These are phyloP conservation scores for Graphilbum fragrans DNA, from an alignment of 2,329 filamentous ascomycete species.

Conservation along the genomic window DNA sequence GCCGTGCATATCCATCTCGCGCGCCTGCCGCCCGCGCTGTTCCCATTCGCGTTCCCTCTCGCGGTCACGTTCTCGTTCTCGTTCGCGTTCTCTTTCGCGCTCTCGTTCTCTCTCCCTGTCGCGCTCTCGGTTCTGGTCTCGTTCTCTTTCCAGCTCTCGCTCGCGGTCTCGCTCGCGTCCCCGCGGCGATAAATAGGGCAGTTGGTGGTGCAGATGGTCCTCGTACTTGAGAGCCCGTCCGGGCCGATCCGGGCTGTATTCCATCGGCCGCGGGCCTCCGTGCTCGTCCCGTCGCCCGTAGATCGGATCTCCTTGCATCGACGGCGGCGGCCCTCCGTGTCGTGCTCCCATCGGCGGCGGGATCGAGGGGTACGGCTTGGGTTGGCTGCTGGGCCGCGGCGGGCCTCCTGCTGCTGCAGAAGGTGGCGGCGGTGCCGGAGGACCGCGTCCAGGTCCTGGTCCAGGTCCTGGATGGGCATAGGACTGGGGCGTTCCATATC, in stretches of 20 bases:
- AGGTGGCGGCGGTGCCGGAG: slow-evolving; percentile 34
- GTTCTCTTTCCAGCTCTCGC: slow-evolving; percentile 23
- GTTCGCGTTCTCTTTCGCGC: slow-evolving; percentile 13
- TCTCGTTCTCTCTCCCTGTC: slow-evolving; percentile 16
- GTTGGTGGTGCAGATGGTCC: slow-evolving; percentile 20
- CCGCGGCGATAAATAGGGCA: slow-evolving; percentile 34
- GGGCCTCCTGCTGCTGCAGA: slow-evolving; percentile 30
- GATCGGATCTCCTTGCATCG: slow-evolving; percentile 13
- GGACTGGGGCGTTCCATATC: slow-evolving; percentile 46
- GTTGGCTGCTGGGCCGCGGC: slow-evolving; percentile 39
- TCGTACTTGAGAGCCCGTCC: slow-evolving; percentile 35
- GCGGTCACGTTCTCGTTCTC: slow-evolving; percentile 21
- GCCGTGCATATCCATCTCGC: slow-evolving; percentile 20
- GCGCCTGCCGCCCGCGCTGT: slow-evolving; percentile 15
- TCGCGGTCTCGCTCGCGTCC: slow-evolving; percentile 25
- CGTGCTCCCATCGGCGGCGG: slow-evolving; percentile 27
- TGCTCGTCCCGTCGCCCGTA: slow-evolving; percentile 39
- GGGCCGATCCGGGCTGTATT: slow-evolving; percentile 41
- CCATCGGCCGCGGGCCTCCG: slow-evolving; percentile 20
- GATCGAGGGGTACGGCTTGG: slow-evolving; percentile 33
- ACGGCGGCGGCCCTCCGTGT: slow-evolving; percentile 14
- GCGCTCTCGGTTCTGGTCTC: slow-evolving; percentile 23
- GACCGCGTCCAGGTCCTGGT: no score
- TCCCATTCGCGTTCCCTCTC: slow-evolving; percentile 22
- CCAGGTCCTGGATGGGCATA: slow-evolving; percentile 34